Conservation (phyloP, 352 stramenopile genomes). For the Globisporangium solare region DNA sequence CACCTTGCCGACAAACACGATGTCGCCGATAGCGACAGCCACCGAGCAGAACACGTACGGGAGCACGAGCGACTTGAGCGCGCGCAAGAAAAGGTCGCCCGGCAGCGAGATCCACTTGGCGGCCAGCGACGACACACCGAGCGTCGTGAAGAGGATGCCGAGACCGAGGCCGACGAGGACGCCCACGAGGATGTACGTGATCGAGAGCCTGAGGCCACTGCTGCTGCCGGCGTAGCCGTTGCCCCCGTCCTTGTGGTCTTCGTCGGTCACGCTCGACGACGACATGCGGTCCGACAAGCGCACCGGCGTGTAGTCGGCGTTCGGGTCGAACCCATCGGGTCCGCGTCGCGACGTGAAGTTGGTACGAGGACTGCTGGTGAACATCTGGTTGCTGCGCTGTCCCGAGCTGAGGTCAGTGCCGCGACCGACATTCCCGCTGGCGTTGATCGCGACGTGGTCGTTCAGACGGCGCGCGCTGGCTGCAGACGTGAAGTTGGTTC, state of each 20-base stretch:
- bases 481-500: constrained; percentile 9
- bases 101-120: constrained; percentile 64
- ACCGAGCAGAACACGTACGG: constrained; percentile 82
- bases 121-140: constrained; percentile 36
- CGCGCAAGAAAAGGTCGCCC: constrained; percentile 69
- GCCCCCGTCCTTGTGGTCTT: neutral
- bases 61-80: constrained; percentile 71
- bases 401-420: constrained; percentile 3
- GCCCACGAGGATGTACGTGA: constrained; percentile 48
- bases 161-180: constrained; percentile 43
- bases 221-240: constrained; percentile 22
- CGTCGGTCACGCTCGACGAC: constrained; percentile 2
- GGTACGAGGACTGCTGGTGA: constrained; percentile 31
- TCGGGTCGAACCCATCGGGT: constrained; percentile 7
- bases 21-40: constrained; percentile 67
- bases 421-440: neutral
- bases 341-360: constrained; percentile 37
- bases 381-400: constrained; percentile 10
- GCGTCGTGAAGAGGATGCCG: constrained; percentile 36
- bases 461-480: neutral
- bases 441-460: constrained; percentile 2
- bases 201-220: constrained; percentile 45
- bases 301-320: constrained; percentile 6
- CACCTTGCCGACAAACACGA: constrained; percentile 71
- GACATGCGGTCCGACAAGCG: constrained; percentile 14